Evolutionary conservation across 2,329 filamentous ascomycete genomes (phyloP).

Genomic region (Fusarium denticulatum): DNA sequence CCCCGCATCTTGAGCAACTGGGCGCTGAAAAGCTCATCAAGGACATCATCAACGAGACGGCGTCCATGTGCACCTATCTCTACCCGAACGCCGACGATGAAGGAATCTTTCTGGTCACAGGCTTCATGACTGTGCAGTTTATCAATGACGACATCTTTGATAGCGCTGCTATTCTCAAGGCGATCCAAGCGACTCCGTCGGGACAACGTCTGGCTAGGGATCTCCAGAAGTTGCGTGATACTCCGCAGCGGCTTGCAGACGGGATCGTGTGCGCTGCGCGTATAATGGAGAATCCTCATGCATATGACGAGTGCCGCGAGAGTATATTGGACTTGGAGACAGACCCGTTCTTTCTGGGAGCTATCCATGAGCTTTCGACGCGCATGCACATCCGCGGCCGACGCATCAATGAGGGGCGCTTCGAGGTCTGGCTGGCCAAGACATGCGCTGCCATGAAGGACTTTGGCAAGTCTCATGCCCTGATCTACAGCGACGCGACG

Average conservation of each 20-base stretch:
- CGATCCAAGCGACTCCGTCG: not conserved
- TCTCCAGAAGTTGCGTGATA: not conserved
- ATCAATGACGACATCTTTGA: not conserved
- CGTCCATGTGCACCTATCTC: not conserved
- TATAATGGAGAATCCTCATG: fast-evolving
- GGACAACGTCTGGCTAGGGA: not conserved
- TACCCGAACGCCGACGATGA: not conserved
- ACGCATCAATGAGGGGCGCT: not conserved
- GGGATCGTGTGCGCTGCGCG: fast-evolving
- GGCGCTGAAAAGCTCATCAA: not conserved
- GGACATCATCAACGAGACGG: not conserved
- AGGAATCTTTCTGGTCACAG: not conserved
- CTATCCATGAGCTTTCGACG: not conserved
- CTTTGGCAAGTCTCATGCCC: not conserved
- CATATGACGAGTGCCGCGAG: not conserved
- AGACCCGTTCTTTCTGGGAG: not conserved
- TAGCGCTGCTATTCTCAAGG: not conserved
- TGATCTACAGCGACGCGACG: not conserved
- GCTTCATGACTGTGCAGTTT: not conserved
- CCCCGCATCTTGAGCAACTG: not conserved
- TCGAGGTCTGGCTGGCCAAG: not conserved
- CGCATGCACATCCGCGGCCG: not conserved
- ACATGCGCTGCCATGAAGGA: fast-evolving
- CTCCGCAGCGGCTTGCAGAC: fast-evolving
- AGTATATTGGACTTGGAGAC: fast-evolving